phyloP scores from a whole-genome alignment of 441 rosid genomes.

The Populus hybrid region DNA sequence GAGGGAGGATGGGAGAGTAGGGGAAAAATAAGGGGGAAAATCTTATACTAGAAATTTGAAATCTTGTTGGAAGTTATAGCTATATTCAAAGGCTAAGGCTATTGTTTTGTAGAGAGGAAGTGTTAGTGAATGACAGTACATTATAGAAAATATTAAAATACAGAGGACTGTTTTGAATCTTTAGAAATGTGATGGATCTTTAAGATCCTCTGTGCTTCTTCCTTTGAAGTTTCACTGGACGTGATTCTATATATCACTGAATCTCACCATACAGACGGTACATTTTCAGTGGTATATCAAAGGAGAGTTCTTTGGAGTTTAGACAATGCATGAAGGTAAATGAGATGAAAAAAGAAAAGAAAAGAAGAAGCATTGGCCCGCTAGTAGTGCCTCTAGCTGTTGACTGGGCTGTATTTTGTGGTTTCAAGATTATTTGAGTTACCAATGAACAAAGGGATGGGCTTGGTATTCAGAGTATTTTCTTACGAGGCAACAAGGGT shows the following conservation, averaged over 20 bases:
- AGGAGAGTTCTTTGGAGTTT: neutral
- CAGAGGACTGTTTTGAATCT: neutral
- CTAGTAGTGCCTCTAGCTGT: neutral
- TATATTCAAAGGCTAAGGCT: neutral
- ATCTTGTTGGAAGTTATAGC: neutral
- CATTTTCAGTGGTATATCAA: neutral
- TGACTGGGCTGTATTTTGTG: neutral
- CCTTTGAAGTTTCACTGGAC: neutral
- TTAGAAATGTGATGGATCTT: neutral
- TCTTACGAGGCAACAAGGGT: neutral
- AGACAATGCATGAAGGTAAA: neutral
- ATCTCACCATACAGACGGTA: neutral
- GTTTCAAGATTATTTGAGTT: neutral
- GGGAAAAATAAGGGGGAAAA: neutral
- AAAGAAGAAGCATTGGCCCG: neutral
- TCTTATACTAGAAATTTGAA: neutral
- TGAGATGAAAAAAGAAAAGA: neutral
- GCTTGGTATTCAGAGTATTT: neutral
- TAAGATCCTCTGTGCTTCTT: neutral
- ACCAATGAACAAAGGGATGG: neutral
- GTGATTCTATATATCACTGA: neutral
- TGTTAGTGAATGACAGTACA: neutral
- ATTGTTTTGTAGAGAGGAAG: neutral
- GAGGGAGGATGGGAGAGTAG: neutral
- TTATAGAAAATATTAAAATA: neutral